Conservation (phyloP, 2,329 filamentous ascomycete species). For the Pyricularia pennisetigena region DNA sequence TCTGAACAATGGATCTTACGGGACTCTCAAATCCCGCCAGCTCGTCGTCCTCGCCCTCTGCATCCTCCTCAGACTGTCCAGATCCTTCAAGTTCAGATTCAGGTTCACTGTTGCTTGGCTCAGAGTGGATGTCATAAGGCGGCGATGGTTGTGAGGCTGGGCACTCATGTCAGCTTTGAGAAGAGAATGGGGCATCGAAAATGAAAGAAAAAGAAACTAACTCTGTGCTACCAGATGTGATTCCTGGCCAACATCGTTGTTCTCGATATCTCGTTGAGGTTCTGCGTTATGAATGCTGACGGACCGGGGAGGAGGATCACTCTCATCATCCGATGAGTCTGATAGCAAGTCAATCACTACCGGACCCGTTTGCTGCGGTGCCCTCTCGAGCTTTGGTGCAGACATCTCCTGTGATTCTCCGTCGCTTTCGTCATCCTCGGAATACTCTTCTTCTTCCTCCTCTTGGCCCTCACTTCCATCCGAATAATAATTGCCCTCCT, state of each 20-base stretch:
- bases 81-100: not conserved
- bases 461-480: not conserved
- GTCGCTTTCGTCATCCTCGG: slow-evolving; percentile 10
- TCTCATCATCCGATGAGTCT: slow-evolving; percentile 29
- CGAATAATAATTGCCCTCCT: not conserved
- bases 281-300: not conserved
- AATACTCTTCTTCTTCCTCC: slow-evolving; percentile 8
- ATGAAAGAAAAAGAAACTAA: not conserved
- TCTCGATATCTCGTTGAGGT: not conserved
- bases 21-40: not conserved
- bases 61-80: slow-evolving; percentile 5
- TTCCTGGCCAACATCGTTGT: not conserved
- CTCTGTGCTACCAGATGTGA: not conserved
- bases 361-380: slow-evolving; percentile 13
- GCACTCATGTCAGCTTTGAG: not conserved
- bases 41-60: slow-evolving; percentile 5
- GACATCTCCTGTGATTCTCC: slow-evolving; percentile 8
- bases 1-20: not conserved
- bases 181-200: not conserved
- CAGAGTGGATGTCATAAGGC: slow-evolving; percentile 4
- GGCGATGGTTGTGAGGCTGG: not conserved
- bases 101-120: not conserved
- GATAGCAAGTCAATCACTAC: slow-evolving; percentile 37
- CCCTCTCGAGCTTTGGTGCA: not conserved
- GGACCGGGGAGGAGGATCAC: not conserved